Base-by-base conservation (phyloP, 768 basidiomycete genomes). In the Trametes villosa region DNA sequence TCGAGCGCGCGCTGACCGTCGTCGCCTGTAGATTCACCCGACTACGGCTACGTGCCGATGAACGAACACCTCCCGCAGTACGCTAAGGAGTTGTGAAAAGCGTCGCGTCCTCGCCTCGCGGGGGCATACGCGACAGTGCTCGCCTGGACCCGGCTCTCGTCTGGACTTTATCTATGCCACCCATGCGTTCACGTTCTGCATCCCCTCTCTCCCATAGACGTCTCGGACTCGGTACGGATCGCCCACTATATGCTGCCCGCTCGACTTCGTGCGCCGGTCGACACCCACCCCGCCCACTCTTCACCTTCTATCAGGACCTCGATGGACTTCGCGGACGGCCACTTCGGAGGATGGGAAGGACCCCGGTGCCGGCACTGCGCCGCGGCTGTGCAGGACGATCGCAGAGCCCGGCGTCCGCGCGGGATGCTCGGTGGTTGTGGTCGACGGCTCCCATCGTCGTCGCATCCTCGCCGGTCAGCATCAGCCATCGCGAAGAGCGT, bases 41-140 rank as follows among this genome's bases (percentile, higher is more conserved):
- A 91, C 81, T 91, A 90, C 79, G 91, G 88, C 62, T 92, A 85
- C 77, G 89, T 91, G 70, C 80, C 83, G 69, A 88, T 91, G 88
- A 89, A 86, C 74, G 89, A 90, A 72, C 87, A 91, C 70, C 74
- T 90, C 57, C 81, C 71, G 64, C 68, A 69, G 24, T 72, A 71
- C 68, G 57, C 64, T 65, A 72, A 72, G 62, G 65, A 68, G 62
- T 53, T 68, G 46, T 65, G 56, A 57, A 57, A 57, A 34, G 48
- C 46, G 44, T 41, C 60, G 52, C 29, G 31, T 29, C 18, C 41
- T 57, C 47, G 42, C 22, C 38, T 3, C 41, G 30, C 49, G 48
- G 45, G 36, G 51, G 53, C 17, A 4, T 45, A 36, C 22, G 45
- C 45, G 56, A 42, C 56, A 49, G 20, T 15, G 44, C 44, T 36